Evolutionary conservation across 768 basidiomycete genomes (phyloP), one percentile per base, ranked within the genome.

Genomic region (Exidia glandulosa): DNA sequence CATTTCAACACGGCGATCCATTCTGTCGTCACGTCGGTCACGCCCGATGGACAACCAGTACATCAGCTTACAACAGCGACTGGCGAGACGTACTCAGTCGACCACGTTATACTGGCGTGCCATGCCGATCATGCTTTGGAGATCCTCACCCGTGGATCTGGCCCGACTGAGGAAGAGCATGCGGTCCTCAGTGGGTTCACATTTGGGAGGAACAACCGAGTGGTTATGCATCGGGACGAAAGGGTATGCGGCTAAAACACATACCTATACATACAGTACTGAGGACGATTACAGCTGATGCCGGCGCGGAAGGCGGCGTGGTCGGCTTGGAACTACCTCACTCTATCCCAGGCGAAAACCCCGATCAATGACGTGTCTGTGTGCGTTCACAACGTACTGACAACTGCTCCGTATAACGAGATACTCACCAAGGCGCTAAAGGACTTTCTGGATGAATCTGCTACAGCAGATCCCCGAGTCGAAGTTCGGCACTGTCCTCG

Each of bases 311-410:
- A 66, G 48, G 48, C 58, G 36, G 71, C 72, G 2, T 73, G 70
- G 65, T 69, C 69, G 19, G 71, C 72, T 23, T 74, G 73, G 73
- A 74, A 74, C 61, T 73, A 72, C 58, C 65, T 74, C 32, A 54
- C 48, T 16, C 41, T 25, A 23, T 32, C 48, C 23, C 29, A 27
- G 54, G 37, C 1, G 10, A 29, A 16, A 31, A 45, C 9, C 55
- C 68, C 68, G 6, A 19, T 19, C 41, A 45, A 23, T 23, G 19
- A 19, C 12, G 41, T 45, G 6, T 12, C 41, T 12, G 41, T 45
- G 41, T 45, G 19, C 41, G 41, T 45, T 19, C 19, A 10, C 36
- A n/a, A n/a, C n/a, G n/a, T 37, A 10, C 12, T 37, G 36, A 37
- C 12, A 37, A 37, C 36, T 10, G 36, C 10, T 37, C 36, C 36